Conservation (phyloP, 176 grass and related monocot species). For the Oropetium thomaeum region DNA sequence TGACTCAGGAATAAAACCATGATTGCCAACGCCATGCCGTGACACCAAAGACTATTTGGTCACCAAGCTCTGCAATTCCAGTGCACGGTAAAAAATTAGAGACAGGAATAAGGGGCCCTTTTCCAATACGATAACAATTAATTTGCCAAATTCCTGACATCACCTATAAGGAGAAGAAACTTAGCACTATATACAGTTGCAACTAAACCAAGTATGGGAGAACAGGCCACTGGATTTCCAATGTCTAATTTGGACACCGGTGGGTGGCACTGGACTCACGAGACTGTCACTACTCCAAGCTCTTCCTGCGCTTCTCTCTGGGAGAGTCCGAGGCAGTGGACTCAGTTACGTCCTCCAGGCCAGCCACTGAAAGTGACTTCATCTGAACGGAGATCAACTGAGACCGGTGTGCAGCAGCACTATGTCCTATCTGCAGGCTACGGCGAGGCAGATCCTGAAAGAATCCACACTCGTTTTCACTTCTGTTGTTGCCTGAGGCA, state of each 20-base stretch:
- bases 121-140: background rate
- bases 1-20: background rate
- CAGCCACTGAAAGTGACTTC: conserved; percentile 25
- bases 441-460: conserved; percentile 17
- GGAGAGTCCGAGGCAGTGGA: conserved; percentile 27
- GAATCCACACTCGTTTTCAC: conserved; percentile 9
- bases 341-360: conserved; percentile 34
- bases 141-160: conserved; percentile 4
- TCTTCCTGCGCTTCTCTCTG: conserved; percentile 60
- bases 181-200: conserved; percentile 33
- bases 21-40: background rate
- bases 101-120: too few species aligned
- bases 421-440: conserved; percentile 31
- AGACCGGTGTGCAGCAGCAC: background rate
- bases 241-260: conserved; percentile 5
- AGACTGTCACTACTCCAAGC: conserved; percentile 7
- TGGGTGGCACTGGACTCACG: background rate
- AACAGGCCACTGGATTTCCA: conserved; percentile 12
- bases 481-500: conserved; percentile 30
- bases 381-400: conserved; percentile 28
- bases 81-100: background rate
- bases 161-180: conserved; percentile 16
- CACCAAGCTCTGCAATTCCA: background rate
- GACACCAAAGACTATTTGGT: background rate
- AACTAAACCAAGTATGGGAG: background rate